Base-by-base conservation (phyloP, 2,329 filamentous ascomycete species). In the Phaeoacremonium minimum region DNA sequence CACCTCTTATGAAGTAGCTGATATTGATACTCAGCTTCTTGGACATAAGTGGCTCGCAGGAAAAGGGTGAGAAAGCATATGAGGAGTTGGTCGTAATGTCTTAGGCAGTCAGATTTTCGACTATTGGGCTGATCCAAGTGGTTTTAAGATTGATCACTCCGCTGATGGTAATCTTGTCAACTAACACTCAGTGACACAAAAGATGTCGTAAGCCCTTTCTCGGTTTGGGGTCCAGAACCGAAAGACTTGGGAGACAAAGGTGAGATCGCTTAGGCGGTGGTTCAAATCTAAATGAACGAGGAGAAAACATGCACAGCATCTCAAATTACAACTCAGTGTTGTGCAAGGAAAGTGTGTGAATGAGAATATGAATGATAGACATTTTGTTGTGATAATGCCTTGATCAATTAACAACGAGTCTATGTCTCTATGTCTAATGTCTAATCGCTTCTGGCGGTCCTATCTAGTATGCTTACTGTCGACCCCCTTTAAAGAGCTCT, bases 101-200 rank as follows among this genome's bases (percentile, higher is more conserved):
- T 53, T 78, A 29, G 75, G 75, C 1, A 69, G 63, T 36, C 75
- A 78, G 53, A 66, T 80, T 28, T 80, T 80, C 44, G 22, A 26
- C 22, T 26, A 26, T n/a, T 26, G 22, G 22, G 22, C 22, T n/a
- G 22, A 26, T 26, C 22, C 76, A 79, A 68, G 56, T 6, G 66
- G 66, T 0, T 72, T 72, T 43, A 76, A 72, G 52, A 58, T 78
- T 31, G 75, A 79, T 52, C 74, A 79, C 47, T 83, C 82, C 49
- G 69, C 75, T 2, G 77, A 83, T 55, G 76, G 77, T 0, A 77
- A 83, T 55, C 37, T 78, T 33, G 74, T 81, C 1, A 78, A 77
- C 46, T 53, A 63, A 32, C 55, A 73, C 20, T 73, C 66, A 19
- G 55, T 57, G 0, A 63, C 35, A 4, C 22, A 26, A 26, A 26